Conservation (phyloP, 768 basidiomycete genomes). For the Termitomyces sp. region DNA sequence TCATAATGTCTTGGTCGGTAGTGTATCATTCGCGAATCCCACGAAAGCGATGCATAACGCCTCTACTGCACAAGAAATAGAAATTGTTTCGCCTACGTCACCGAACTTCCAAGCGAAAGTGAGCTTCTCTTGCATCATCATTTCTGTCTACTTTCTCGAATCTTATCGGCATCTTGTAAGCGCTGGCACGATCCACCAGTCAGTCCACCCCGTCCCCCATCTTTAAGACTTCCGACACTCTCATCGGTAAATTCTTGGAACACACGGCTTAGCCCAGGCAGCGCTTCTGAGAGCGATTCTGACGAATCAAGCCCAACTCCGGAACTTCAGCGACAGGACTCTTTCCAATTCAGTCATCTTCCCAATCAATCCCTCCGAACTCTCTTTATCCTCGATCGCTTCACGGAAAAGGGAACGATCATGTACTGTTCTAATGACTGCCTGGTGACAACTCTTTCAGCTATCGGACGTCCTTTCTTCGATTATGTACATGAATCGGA, state of each 20-base stretch:
- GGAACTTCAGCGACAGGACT: slow-evolving; percentile 18
- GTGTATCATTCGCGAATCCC: slow-evolving; percentile 74
- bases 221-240: slow-evolving; percentile 29
- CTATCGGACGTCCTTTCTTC: slow-evolving; percentile 66
- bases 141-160: slow-evolving; percentile 1
- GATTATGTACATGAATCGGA: slow-evolving; percentile 69
- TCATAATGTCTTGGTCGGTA: slow-evolving; percentile 72
- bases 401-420: slow-evolving; percentile 61
- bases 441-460: slow-evolving; percentile 54
- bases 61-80: slow-evolving; percentile 80
- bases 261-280: slow-evolving; percentile 18
- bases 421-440: slow-evolving; percentile 74
- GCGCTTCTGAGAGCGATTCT: slow-evolving; percentile 14
- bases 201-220: slow-evolving; percentile 47
- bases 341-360: slow-evolving; percentile 57
- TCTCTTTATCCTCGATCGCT: slow-evolving; percentile 80
- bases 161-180: slow-evolving; percentile 26
- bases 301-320: slow-evolving; percentile 18
- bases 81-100: slow-evolving; percentile 62
- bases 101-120: slow-evolving; percentile 54
- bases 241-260: slow-evolving; percentile 26
- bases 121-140: slow-evolving; percentile 7
- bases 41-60: slow-evolving; percentile 78
- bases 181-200: slow-evolving; percentile 70
- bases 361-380: slow-evolving; percentile 71